Conservation (phyloP, 306 rosid genomes). For the Medicago truncatula region MtrunA17r5.0-ANR NC_053047.1:42270501-42271000, state of each 20-base stretch:
- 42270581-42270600: slow-evolving; percentile 46
- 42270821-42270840: too few species aligned
- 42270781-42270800: background rate
- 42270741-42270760: slow-evolving; percentile 19
- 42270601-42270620: slow-evolving; percentile 77
- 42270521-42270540: slow-evolving; percentile 7
- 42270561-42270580: too few species aligned
- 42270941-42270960: background rate
- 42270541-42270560: too few species aligned
- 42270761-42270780: background rate
- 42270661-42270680: slow-evolving; percentile 72
- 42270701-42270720: slow-evolving; percentile 30
- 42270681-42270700: slow-evolving; percentile 84
- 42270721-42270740: slow-evolving; percentile 24
- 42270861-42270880: too few species aligned
- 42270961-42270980: background rate
- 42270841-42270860: too few species aligned
- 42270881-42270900: too few species aligned
- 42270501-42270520: background rate
- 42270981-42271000: background rate
- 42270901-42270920: too few species aligned
- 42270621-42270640: slow-evolving; percentile 72
- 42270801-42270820: background rate
- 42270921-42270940: too few species aligned
- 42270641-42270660: slow-evolving; percentile 75